These are phyloP conservation scores for Saxophila tyrrhenica DNA, from an alignment of 495 filamentous ascomycete genomes.

Conservation along the genomic window DNA sequence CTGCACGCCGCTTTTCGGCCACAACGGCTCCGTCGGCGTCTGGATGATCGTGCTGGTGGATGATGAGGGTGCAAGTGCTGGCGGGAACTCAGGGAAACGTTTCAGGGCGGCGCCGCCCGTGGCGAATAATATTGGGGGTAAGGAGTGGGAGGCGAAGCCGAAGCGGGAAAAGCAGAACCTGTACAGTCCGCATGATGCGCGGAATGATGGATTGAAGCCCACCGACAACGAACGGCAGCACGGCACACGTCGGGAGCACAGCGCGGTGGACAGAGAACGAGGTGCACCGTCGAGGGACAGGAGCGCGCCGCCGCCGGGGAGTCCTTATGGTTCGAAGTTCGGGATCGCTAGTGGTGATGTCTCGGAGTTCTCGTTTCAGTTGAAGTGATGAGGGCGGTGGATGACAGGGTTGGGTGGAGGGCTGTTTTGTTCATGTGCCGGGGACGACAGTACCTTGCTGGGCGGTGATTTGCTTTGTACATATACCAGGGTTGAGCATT, in stretches of 20 bases:
- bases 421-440: too few relatives aligned
- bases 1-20: constrained; percentile 50
- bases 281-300: too few relatives aligned
- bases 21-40: constrained; percentile 47
- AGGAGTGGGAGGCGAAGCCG: constrained; percentile 10
- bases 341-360: background rate
- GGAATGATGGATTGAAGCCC: background rate
- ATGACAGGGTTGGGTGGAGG: background rate
- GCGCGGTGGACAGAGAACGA: too few relatives aligned
- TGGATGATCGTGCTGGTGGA: constrained; percentile 60
- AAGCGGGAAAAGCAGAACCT: background rate
- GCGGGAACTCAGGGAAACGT: background rate
- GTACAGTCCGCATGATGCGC: background rate
- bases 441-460: too few relatives aligned
- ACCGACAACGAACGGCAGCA: background rate
- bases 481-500: too few relatives aligned
- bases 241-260: background rate
- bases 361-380: constrained; percentile 2
- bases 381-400: background rate
- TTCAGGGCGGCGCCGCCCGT: constrained; percentile 20
- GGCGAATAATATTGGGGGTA: constrained; percentile 13
- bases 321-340: background rate
- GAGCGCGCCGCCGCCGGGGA: background rate
- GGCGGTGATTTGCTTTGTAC: too few relatives aligned
- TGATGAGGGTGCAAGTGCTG: constrained; percentile 27